Base-by-base conservation (phyloP, 2,329 filamentous ascomycete genomes). In the Didymellaceae sp. region DNA sequence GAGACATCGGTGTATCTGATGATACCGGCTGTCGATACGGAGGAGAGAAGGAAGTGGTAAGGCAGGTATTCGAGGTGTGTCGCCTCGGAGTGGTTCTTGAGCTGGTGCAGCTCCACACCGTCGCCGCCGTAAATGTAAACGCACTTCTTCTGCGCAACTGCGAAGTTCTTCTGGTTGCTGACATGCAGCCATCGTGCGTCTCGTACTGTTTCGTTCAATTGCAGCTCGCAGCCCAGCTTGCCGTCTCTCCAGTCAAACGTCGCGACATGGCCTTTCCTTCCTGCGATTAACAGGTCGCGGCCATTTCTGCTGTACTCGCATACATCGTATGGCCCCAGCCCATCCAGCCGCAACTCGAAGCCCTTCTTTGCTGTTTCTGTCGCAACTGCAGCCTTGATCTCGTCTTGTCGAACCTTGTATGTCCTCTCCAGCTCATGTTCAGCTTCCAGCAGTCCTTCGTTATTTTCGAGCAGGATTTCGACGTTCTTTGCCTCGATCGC, bases 231-330 rank as follows among this genome's bases (percentile, higher is more conserved):
- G 6, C 90, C 90, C 52, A 97, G 78, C 73, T 92, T 96, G 32
- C 92, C 93, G 61, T 89, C 88, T 57, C 93, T 82, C 93, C 94
- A 99, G 75, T 99, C 92, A 85, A 97, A 95, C 0, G 90, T 93
- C 48, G 94, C 93, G 59, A 99, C 80, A 84, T 99, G 94, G 11
- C 94, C 94, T 75, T 96, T 97, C 53, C 91, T 82, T 21, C 94
- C 92, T 10, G 88, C 91, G 25, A 99, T 80, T 45, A 99, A 77
- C 56, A 99, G 76, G 64, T 95, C 87, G 59, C 89, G 84, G 38
- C 94, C 94, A 67, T 96, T 97, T 34, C 91, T 83, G 38, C 90
- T 91, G 75, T 96, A 99, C 61, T 97, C 91, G 69, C 86, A 88
- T 1, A 86, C 79, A 67, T 99, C 79, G 67, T 99, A 99, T 0